These are phyloP conservation scores for Eragrostis nindensis DNA, from an alignment of 176 grass and related monocot genomes.

Conservation along the genomic window DNA sequence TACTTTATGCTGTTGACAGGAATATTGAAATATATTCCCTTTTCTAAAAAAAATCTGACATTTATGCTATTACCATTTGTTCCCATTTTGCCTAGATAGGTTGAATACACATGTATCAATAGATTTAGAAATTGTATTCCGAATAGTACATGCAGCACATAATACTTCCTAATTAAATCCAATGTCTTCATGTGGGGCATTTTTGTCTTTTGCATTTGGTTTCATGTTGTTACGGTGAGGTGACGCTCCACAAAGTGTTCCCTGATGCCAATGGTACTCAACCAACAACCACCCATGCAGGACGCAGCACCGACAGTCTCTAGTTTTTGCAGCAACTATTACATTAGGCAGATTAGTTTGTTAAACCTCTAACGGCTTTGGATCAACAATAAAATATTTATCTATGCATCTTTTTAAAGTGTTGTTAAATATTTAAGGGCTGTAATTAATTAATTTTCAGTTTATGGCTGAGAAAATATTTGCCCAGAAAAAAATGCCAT, in stretches of 20 bases:
- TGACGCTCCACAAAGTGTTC: constrained; percentile 18
- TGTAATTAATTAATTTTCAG: background rate
- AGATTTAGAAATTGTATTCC: background rate
- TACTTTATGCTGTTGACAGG: constrained; percentile 1
- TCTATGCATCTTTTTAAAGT: background rate
- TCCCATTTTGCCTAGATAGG: background rate
- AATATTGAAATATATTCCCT: no score
- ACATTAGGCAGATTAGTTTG: background rate
- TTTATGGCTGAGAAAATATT: constrained; percentile 16
- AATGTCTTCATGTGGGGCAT: background rate
- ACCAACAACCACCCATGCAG: constrained; percentile 34
- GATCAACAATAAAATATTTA: background rate
- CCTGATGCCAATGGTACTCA: constrained; percentile 23
- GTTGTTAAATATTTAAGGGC: background rate
- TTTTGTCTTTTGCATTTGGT: constrained; percentile 33
- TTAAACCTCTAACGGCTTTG: background rate
- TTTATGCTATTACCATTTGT: background rate
- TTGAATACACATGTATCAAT: background rate
- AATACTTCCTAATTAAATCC: constrained; percentile 1
- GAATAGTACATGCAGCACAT: background rate
- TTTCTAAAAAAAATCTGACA: background rate
- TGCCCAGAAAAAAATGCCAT: background rate
- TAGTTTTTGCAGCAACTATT: background rate
- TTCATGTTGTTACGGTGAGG: constrained; percentile 9
- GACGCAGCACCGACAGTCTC: constrained; percentile 44